phyloP scores from a whole-genome alignment of 805 yeast species.

The Candida sanyiensis region DNA sequence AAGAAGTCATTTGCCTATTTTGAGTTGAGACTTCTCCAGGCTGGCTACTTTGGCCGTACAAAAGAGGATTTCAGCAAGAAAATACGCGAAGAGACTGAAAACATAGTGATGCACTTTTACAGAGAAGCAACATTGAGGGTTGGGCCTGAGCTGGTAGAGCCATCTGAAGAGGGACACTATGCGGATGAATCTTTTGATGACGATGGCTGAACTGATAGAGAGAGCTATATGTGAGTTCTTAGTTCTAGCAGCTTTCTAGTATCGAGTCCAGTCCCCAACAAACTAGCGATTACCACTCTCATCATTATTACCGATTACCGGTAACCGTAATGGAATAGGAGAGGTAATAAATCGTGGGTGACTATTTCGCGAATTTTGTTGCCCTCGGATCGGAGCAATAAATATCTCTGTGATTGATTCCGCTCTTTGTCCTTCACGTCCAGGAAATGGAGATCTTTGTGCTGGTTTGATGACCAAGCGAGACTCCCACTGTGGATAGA shows the following conservation, averaged over 20 bases:
- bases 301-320: too few relatives aligned
- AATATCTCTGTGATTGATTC: too few relatives aligned
- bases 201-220: not conserved
- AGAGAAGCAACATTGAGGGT: slow-evolving; percentile 1
- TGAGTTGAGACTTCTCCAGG: not conserved
- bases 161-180: not conserved
- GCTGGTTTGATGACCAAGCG: too few relatives aligned
- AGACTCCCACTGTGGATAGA: too few relatives aligned
- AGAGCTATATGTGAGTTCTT: not conserved
- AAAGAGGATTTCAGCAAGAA: not conserved
- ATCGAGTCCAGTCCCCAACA: too few relatives aligned
- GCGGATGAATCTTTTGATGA: slow-evolving; percentile 1
- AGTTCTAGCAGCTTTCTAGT: not conserved
- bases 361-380: slow-evolving; percentile 1
- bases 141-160: not conserved
- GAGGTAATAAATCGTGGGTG: too few relatives aligned
- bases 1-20: not conserved
- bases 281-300: too few relatives aligned
- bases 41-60: slow-evolving; percentile 2
- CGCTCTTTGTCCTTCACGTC: too few relatives aligned
- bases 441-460: too few relatives aligned
- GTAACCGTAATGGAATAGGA: too few relatives aligned
- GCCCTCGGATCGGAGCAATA: too few relatives aligned
- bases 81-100: not conserved
- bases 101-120: too few relatives aligned